These are phyloP conservation scores for Ogataea hybrid DNA, from an alignment of 1,139 yeast species.

Conservation along the genomic window DNA sequence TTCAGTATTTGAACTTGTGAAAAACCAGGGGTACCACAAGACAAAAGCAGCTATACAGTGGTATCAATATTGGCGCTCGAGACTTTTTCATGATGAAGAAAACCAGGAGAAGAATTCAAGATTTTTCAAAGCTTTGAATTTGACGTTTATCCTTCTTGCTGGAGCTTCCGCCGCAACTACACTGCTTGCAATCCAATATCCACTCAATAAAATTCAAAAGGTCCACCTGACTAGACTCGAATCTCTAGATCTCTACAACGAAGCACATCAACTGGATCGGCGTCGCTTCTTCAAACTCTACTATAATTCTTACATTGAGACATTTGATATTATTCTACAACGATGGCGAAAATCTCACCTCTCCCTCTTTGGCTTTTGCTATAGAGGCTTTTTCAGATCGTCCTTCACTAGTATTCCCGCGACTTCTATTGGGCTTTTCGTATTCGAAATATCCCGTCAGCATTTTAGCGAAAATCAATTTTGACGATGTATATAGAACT, in stretches of 20 bases:
- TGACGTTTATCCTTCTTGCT: slow-evolving; percentile 75
- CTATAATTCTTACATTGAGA: slow-evolving; percentile 71
- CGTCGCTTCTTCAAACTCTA: slow-evolving; percentile 47
- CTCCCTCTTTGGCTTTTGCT: slow-evolving; percentile 65
- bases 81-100: slow-evolving; percentile 18
- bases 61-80: slow-evolving; percentile 27
- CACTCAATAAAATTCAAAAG: slow-evolving; percentile 75
- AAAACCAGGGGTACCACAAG: slow-evolving; percentile 57
- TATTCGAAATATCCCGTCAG: slow-evolving; percentile 76
- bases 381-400: slow-evolving; percentile 72
- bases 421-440: slow-evolving; percentile 79
- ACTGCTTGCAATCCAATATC: slow-evolving; percentile 77
- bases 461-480: slow-evolving; percentile 26
- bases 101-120: slow-evolving; percentile 45
- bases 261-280: slow-evolving; percentile 34
- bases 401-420: slow-evolving; percentile 82
- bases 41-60: slow-evolving; percentile 38
- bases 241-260: slow-evolving; percentile 67
- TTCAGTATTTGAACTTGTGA: slow-evolving; percentile 79
- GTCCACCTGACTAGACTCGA: slow-evolving; percentile 78
- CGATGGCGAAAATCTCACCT: slow-evolving; percentile 53
- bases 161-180: slow-evolving; percentile 87
- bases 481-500: slow-evolving; percentile 7
- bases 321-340: slow-evolving; percentile 56
- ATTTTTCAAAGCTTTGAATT: slow-evolving; percentile 45